Base-by-base conservation (phyloP, 345 rosid genomes). In the Lepidium didymum region DNA sequence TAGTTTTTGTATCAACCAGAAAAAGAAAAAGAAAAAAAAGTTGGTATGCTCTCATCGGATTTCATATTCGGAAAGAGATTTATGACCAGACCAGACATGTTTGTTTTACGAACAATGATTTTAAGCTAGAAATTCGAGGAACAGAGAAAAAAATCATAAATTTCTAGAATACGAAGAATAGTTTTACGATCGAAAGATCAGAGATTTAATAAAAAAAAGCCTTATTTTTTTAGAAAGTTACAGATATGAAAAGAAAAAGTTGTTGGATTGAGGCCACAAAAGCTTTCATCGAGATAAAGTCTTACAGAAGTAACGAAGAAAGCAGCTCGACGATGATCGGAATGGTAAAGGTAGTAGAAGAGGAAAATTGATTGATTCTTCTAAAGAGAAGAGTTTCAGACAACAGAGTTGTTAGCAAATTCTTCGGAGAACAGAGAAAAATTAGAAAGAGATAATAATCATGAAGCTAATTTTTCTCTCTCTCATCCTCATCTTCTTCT, bases 281-380 rank as follows among this genome's bases (percentile, higher is more conserved):
- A 9, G 10, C 12, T 11, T 11, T 5, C 1, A 19, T 53, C 40
- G 10, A 53, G 8, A 29, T 29, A 46, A 61, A 58, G 67, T 38
- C 61, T 70, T 70, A 70, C 74, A 13, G 34, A 29, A 29, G 33
- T 29, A 29, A 29, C 33, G 46, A 38, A 29, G 46, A 12, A 13
- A 23, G 18, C n/a, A 60, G 27, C 9, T 5, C 0, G 68, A 57
- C 21, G 77, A 65, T 66, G 67, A 73, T 73, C 61, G 54, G 55
- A 29, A 5, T 29, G 33, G 33, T 29, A 6, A 6, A 33, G 55
- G 33, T 13, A 33, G 61, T 60, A n/a, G 37, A 18, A 62, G 13
- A 16, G 10, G 10, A 29, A 29, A 5, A 29, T 19, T 16, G 45
- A 54, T 15, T 54, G 27, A 44, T 36, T 72, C 9, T 18, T 41